Evolutionary conservation across 108 stramenopile species (phyloP).

Genomic region (Seminavis robusta): DNA sequence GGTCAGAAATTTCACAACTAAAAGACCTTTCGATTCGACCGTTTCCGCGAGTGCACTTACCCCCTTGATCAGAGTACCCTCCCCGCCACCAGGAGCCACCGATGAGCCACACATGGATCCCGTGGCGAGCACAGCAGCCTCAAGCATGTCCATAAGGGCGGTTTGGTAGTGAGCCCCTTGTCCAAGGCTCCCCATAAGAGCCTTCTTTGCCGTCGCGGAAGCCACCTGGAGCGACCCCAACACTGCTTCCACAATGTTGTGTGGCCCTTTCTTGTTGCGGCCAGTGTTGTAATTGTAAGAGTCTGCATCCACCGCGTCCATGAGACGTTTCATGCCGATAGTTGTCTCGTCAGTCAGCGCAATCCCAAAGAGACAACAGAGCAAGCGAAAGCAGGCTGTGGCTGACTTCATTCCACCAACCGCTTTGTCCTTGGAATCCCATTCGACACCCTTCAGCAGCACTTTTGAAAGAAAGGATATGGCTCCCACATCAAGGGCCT

Average conservation of each 20-base stretch:
- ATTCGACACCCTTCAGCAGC: slow-evolving; percentile 57
- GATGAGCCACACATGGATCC: slow-evolving; percentile 80
- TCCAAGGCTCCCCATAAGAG: slow-evolving; percentile 21
- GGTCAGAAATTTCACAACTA: neutral
- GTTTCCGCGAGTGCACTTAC: too few species aligned
- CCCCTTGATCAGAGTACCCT: slow-evolving; percentile 30
- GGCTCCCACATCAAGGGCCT: slow-evolving; percentile 70
- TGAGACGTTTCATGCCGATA: slow-evolving; percentile 56
- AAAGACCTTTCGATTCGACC: slow-evolving; percentile 5
- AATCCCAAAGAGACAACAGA: slow-evolving; percentile 76
- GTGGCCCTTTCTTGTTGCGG: slow-evolving; percentile 17
- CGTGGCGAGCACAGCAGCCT: slow-evolving; percentile 62
- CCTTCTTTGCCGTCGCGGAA: slow-evolving; percentile 17
- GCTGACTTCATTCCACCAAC: slow-evolving; percentile 57
- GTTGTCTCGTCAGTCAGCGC: slow-evolving; percentile 40
- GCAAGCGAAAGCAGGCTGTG: slow-evolving; percentile 48
- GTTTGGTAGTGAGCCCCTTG: slow-evolving; percentile 37
- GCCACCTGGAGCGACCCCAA: slow-evolving; percentile 36
- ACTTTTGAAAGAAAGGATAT: slow-evolving; percentile 50
- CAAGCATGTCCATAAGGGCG: slow-evolving; percentile 61
- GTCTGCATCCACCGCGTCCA: slow-evolving; percentile 68
- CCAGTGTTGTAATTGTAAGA: slow-evolving; percentile 27
- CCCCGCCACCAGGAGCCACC: slow-evolving; percentile 33
- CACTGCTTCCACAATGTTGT: slow-evolving; percentile 45
- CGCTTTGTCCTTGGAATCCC: slow-evolving; percentile 55